These are phyloP conservation scores for Kwoniella shivajii DNA, from an alignment of 1,284 basidiomycete species.

Conservation along the genomic window DNA sequence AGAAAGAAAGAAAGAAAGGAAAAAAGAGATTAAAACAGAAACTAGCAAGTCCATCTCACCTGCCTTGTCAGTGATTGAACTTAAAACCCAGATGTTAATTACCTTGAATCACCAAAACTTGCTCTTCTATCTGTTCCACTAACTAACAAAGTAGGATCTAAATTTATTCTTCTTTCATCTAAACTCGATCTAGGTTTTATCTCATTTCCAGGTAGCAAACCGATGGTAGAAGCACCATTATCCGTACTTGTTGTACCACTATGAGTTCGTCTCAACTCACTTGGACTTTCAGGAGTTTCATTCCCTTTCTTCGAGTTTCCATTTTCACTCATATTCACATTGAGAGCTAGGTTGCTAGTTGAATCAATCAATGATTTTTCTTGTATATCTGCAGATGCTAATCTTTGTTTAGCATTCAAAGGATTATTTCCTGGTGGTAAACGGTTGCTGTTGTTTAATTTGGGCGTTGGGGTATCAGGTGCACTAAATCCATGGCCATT, in stretches of 20 bases:
- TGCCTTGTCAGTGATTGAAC: too few relatives aligned
- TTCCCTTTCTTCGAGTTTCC: background rate
- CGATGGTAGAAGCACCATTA: background rate
- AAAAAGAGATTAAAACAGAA: constrained; percentile 2
- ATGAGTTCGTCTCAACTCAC: constrained; percentile 3
- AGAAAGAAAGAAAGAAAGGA: background rate
- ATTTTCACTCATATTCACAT: background rate
- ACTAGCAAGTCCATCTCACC: too few relatives aligned
- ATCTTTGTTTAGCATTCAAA: constrained; percentile 36
- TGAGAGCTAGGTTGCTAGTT: background rate
- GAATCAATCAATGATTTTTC: background rate
- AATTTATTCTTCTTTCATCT: constrained; percentile 21
- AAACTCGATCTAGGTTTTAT: constrained; percentile 23
- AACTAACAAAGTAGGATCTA: background rate
- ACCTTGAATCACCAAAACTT: constrained; percentile 27
- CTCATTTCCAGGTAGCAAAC: background rate
- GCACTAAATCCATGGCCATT: background rate
- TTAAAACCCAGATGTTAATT: too few relatives aligned
- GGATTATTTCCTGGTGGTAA: background rate
- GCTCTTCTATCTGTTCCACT: constrained; percentile 36
- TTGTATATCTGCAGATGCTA: constrained; percentile 23
- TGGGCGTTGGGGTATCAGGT: constrained; percentile 15
- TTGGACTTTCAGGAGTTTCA: constrained; percentile 6
- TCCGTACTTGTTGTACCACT: background rate
- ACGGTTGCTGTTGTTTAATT: background rate